These are phyloP conservation scores for Penstemon newberryi DNA, from an alignment of 257 asterid genomes.

Conservation along the genomic window DNA sequence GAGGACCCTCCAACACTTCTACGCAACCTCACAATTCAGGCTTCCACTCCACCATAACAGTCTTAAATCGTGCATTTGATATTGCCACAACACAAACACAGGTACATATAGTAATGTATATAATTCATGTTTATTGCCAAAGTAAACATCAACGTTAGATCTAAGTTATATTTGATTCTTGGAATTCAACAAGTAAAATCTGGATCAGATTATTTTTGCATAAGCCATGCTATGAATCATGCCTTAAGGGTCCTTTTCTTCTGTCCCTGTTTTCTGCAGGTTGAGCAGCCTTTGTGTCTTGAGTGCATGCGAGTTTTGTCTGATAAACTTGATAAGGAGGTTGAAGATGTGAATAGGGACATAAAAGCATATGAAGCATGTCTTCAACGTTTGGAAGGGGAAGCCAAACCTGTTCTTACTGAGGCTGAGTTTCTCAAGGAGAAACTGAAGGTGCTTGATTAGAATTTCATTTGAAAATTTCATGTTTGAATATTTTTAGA, in stretches of 20 bases:
- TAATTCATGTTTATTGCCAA: slow-evolving; percentile 18
- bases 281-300: slow-evolving; percentile 93
- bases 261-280: slow-evolving; percentile 42
- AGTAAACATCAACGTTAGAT: background rate
- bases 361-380: slow-evolving; percentile 85
- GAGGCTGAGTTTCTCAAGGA: slow-evolving; percentile 93
- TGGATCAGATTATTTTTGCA: background rate
- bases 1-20: slow-evolving; percentile 46
- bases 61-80: slow-evolving; percentile 88
- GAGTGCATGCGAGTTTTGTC: slow-evolving; percentile 96
- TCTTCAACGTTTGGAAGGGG: slow-evolving; percentile 89
- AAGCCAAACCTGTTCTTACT: slow-evolving; percentile 72
- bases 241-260: slow-evolving; percentile 7
- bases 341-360: slow-evolving; percentile 87
- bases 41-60: slow-evolving; percentile 82
- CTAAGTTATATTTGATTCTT: background rate
- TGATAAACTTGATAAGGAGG: slow-evolving; percentile 96
- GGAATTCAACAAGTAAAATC: background rate
- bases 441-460: slow-evolving; percentile 73
- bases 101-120: slow-evolving; percentile 33
- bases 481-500: background rate
- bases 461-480: slow-evolving; percentile 9
- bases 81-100: slow-evolving; percentile 87
- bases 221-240: background rate
- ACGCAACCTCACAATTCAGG: slow-evolving; percentile 74